Percentiles rank a stretch among this genome's conserved stretches.
Evolutionary conservation across 352 stramenopile genomes (phyloP).

Genomic region (Globisporangium nagaii): DNA sequence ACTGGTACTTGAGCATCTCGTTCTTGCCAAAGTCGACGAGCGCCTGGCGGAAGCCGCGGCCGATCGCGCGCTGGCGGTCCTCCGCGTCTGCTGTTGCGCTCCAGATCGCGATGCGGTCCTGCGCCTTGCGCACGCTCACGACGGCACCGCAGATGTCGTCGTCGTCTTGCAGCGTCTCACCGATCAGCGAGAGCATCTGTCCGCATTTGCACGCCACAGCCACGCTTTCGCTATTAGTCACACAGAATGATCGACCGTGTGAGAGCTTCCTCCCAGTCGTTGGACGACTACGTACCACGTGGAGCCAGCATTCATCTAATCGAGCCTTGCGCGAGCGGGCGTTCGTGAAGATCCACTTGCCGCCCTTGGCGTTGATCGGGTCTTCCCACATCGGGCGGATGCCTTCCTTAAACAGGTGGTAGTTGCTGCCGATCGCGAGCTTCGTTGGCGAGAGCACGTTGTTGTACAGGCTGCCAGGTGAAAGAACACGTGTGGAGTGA

Average conservation of each 20-base stretch:
- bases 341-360: conserved; percentile 97
- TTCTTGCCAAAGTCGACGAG: conserved; percentile 85
- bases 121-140: conserved; percentile 92
- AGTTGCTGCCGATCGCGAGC: conserved; percentile 92
- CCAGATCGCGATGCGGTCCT: conserved; percentile 96
- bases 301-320: conserved; percentile 95
- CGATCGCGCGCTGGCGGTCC: conserved; percentile 75
- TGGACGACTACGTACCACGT: conserved; percentile 64
- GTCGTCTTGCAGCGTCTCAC: conserved; percentile 93
- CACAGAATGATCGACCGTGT: not conserved
- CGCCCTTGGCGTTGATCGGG: conserved; percentile 90
- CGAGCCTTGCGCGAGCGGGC: conserved; percentile 89
- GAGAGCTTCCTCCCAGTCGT: not conserved
- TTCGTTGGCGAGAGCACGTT: conserved; percentile 90
- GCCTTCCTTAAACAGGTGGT: conserved; percentile 97
- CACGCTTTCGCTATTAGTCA: not conserved
- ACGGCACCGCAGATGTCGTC: conserved; percentile 94
- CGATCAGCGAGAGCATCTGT: conserved; percentile 93
- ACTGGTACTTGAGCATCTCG: conserved; percentile 87
- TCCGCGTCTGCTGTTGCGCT: conserved; percentile 73
- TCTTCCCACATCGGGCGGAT: conserved; percentile 98
- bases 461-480: conserved; percentile 82
- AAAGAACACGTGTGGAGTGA: not conserved
- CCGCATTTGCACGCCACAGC: not conserved
- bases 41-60: conserved; percentile 70